These are phyloP conservation scores for Pichia californica DNA, from an alignment of 805 yeast species.

Conservation along the genomic window DNA sequence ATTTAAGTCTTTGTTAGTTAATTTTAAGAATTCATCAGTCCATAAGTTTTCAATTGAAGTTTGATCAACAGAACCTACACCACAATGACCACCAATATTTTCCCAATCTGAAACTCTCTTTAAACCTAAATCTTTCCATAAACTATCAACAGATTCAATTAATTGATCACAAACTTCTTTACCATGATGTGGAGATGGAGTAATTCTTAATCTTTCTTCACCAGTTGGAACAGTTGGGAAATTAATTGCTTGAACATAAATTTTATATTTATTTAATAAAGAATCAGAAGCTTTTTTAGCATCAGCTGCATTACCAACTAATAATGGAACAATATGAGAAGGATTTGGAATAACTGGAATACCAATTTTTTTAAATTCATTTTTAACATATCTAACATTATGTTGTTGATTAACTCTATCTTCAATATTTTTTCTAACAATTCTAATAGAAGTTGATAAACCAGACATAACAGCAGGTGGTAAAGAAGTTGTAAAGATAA, in stretches of 20 bases:
- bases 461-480: slow-evolving; percentile 99
- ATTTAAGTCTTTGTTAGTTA: slow-evolving; percentile 58
- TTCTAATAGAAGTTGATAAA: slow-evolving; percentile 77
- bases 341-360: slow-evolving; percentile 98
- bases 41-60: slow-evolving; percentile 60
- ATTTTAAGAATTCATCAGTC: slow-evolving; percentile 73
- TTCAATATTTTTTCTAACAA: slow-evolving; percentile 68
- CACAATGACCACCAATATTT: slow-evolving; percentile 79
- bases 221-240: slow-evolving; percentile 98
- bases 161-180: slow-evolving; percentile 69
- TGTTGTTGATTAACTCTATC: slow-evolving; percentile 82
- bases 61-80: slow-evolving; percentile 59
- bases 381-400: slow-evolving; percentile 80
- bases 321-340: slow-evolving; percentile 91
- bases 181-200: slow-evolving; percentile 98
- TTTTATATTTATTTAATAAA: slow-evolving; percentile 73
- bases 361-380: slow-evolving; percentile 58
- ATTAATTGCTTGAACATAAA: slow-evolving; percentile 97
- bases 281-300: slow-evolving; percentile 90
- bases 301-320: slow-evolving; percentile 88
- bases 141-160: slow-evolving; percentile 71
- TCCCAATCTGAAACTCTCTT: slow-evolving; percentile 77
- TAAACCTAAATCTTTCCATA: slow-evolving; percentile 68
- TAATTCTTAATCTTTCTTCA: slow-evolving; percentile 89
- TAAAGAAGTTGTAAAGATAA: slow-evolving; percentile 90